Evolutionary conservation across 495 filamentous ascomycete species (phyloP).

Genomic region (Aspergillus haitiensis): DNA sequence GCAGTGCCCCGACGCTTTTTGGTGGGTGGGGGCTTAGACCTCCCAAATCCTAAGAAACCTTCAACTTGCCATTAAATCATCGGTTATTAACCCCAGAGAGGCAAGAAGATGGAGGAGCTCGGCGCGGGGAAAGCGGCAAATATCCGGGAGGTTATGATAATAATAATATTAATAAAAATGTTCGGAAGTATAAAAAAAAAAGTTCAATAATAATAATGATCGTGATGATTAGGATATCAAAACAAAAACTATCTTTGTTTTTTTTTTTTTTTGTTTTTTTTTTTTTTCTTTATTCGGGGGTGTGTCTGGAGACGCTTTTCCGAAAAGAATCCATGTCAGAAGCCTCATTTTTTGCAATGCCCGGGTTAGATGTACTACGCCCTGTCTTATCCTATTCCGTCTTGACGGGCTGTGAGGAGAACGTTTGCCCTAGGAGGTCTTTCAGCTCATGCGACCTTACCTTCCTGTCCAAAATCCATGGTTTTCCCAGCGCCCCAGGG

Average conservation of each 20-base stretch:
- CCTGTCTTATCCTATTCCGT: conserved; percentile 1
- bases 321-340: conserved; percentile 13
- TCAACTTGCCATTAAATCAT: not conserved
- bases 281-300: too few relatives aligned
- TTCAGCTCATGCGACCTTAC: not conserved
- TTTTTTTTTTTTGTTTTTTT: too few relatives aligned
- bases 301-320: too few relatives aligned
- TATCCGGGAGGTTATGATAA: too few relatives aligned
- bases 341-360: conserved; percentile 18
- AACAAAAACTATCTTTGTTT: too few relatives aligned
- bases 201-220: too few relatives aligned
- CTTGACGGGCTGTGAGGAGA: not conserved
- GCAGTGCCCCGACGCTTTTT: not conserved
- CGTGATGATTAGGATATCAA: too few relatives aligned
- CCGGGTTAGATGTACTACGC: conserved; percentile 12
- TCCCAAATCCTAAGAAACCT: not conserved
- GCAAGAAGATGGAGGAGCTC: not conserved
- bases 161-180: too few relatives aligned
- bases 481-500: conserved; percentile 11
- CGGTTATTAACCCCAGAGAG: not conserved
- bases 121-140: too few relatives aligned
- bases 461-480: conserved; percentile 2
- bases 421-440: conserved; percentile 15
- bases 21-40: conserved; percentile 2
- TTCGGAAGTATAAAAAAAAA: too few relatives aligned